Conservation (phyloP, 352 stramenopile genomes). For the Globisporangium spiculum region DNA sequence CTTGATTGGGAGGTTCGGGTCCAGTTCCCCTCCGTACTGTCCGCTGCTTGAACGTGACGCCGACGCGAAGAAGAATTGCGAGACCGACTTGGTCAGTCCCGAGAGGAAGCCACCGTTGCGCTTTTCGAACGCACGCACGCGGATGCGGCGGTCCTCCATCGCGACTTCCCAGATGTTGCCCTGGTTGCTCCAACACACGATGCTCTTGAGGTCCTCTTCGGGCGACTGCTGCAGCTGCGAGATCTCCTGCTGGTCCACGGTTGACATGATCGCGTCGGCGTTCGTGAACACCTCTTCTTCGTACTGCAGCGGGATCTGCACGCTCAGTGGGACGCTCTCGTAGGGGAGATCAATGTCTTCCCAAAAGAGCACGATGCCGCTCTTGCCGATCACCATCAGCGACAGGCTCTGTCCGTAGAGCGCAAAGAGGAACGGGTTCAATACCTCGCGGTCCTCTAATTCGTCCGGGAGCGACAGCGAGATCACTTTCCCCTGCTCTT, state of each 20-base stretch:
- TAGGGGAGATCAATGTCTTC: constrained; percentile 79
- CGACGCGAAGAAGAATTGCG: constrained; percentile 74
- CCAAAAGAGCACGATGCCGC: constrained; percentile 75
- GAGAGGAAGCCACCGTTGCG: constrained; percentile 63
- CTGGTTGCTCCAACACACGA: constrained; percentile 81
- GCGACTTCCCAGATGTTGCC: constrained; percentile 79
- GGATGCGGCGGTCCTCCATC: constrained; percentile 77
- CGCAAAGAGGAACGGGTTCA: constrained; percentile 67
- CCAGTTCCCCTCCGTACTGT: constrained; percentile 26
- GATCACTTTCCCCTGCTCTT: constrained; percentile 42
- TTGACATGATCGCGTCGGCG: constrained; percentile 30
- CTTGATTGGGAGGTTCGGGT: constrained; percentile 53
- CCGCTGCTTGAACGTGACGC: constrained; percentile 26
- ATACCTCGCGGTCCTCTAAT: constrained; percentile 38
- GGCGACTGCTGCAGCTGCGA: constrained; percentile 14
- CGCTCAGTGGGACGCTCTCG: constrained; percentile 69
- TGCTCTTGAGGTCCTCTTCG: constrained; percentile 37
- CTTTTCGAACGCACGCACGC: constrained; percentile 70
- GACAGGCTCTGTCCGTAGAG: constrained; percentile 64
- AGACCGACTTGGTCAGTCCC: constrained; percentile 68
- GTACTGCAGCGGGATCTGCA: constrained; percentile 67
- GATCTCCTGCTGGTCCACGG: constrained; percentile 7
- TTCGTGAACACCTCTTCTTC: constrained; percentile 53
- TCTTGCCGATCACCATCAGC: constrained; percentile 63
- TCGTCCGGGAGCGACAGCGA: constrained; percentile 56